phyloP scores from a whole-genome alignment of 306 rosid species.

The Castanea sativa region DNA sequence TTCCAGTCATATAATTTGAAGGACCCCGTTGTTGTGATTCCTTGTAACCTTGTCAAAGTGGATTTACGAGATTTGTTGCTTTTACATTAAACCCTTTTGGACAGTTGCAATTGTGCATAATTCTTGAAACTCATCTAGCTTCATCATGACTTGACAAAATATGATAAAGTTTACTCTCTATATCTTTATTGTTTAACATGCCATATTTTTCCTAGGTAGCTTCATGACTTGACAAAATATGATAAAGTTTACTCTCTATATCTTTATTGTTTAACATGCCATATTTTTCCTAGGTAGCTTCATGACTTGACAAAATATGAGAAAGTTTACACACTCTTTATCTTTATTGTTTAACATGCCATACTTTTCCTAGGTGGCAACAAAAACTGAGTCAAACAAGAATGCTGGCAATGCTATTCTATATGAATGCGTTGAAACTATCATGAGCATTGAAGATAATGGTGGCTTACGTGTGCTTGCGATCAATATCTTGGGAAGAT shows the following conservation, averaged over 20 bases:
- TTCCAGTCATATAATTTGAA: not conserved
- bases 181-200: conserved; percentile 14
- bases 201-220: conserved; percentile 70
- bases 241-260: not conserved
- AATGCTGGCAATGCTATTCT: conserved; percentile 96
- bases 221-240: not conserved
- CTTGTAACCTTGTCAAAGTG: not conserved
- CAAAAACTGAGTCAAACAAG: conserved; percentile 96
- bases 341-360: conserved; percentile 18
- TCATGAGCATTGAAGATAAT: conserved; percentile 94
- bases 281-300: conserved; percentile 68
- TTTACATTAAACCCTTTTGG: not conserved
- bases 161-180: not conserved
- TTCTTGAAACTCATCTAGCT: not conserved
- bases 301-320: not conserved
- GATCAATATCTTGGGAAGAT: conserved; percentile 93
- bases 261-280: conserved; percentile 18
- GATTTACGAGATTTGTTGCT: not conserved
- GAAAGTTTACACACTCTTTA: not conserved
- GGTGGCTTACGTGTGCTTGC: conserved; percentile 99
- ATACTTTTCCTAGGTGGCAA: conserved; percentile 73
- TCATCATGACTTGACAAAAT: not conserved
- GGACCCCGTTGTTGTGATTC: not conserved
- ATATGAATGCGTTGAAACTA: conserved; percentile 94
- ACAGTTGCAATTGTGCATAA: not conserved